phyloP scores from a whole-genome alignment of 257 asterid genomes.

The Catharanthus roseus region DNA sequence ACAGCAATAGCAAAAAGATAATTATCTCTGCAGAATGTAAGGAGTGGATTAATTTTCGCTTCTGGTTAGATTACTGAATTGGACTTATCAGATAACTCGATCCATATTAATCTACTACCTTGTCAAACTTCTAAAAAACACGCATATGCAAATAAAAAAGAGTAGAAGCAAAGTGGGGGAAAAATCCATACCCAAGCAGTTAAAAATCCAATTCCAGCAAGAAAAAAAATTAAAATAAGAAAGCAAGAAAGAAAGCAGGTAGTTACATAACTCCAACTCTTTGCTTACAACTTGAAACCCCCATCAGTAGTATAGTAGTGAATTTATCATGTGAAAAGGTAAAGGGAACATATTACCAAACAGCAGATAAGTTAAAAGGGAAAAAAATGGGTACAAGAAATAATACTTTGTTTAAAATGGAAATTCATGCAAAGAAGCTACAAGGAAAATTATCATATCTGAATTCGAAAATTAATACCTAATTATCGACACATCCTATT shows the following conservation, averaged over 20 bases:
- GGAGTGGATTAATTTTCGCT: not conserved
- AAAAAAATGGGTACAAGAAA: not conserved
- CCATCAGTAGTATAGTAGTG: not conserved
- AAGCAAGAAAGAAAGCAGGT: no score
- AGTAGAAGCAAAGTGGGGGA: no score
- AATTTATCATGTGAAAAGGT: not conserved
- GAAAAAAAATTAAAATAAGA: no score
- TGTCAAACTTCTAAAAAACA: not conserved
- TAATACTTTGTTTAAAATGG: not conserved
- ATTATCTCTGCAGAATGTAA: not conserved
- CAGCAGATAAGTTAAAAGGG: not conserved
- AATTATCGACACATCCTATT: conserved; percentile 11
- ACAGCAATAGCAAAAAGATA: not conserved
- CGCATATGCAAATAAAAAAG: not conserved
- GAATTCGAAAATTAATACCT: not conserved
- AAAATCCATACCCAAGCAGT: no score
- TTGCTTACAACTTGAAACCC: not conserved
- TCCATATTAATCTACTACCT: not conserved
- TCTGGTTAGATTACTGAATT: not conserved
- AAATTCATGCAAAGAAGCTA: not conserved
- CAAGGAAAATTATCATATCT: not conserved
- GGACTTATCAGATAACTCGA: not conserved
- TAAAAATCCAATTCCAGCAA: not conserved
- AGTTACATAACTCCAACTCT: not conserved
- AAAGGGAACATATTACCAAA: not conserved